These are phyloP conservation scores for Globisporangium rhizosaccharum DNA, from an alignment of 352 stramenopile species.

Conservation along the genomic window DNA sequence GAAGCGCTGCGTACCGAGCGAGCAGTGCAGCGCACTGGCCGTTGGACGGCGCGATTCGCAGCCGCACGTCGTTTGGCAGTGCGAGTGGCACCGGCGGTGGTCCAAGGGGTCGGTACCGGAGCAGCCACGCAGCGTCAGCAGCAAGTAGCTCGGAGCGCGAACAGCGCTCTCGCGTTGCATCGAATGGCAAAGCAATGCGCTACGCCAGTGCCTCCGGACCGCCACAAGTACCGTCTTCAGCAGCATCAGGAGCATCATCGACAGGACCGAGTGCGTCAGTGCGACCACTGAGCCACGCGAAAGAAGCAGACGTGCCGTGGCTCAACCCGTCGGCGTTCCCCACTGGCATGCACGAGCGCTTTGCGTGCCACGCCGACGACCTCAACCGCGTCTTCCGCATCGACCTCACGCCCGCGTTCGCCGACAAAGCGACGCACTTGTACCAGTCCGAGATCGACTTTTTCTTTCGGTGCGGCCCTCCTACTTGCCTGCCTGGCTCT, in stretches of 20 bases:
- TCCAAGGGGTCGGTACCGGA: too few relatives aligned
- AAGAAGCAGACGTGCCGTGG: slow-evolving; percentile 44
- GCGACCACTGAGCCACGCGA: not conserved
- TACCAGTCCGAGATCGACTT: slow-evolving; percentile 66
- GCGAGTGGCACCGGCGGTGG: too few relatives aligned
- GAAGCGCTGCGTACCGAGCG: too few relatives aligned
- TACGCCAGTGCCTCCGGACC: not conserved
- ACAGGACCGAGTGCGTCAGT: not conserved
- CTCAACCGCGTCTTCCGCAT: slow-evolving; percentile 59
- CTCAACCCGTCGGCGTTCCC: slow-evolving; percentile 46
- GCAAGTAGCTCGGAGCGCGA: not conserved
- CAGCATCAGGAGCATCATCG: not conserved
- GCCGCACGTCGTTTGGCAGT: too few relatives aligned
- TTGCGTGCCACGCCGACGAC: slow-evolving; percentile 49
- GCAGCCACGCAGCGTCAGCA: not conserved
- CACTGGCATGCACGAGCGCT: slow-evolving; percentile 42
- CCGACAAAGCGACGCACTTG: slow-evolving; percentile 35
- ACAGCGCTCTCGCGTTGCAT: too few relatives aligned
- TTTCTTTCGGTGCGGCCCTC: slow-evolving; percentile 36
- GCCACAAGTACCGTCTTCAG: not conserved
- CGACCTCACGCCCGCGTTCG: slow-evolving; percentile 53
- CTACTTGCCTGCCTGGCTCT: not conserved
- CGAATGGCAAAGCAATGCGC: not conserved
- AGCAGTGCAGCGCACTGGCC: too few relatives aligned
- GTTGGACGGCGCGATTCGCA: too few relatives aligned